Conservation (phyloP, 192 early-diverging fungal species). For the Gigaspora rosea region DNA sequence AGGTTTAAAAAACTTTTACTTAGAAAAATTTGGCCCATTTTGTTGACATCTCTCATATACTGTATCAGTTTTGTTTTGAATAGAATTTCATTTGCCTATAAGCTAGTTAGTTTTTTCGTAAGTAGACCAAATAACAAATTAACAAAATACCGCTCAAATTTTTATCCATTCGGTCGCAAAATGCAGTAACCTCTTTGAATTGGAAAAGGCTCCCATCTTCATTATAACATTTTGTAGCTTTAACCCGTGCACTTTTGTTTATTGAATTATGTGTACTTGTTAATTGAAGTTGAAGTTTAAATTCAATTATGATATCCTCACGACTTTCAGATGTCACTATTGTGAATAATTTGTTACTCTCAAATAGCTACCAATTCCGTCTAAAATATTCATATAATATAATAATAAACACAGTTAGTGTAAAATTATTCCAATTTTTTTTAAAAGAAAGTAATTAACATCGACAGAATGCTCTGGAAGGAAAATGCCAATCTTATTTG, state of each 20-base stretch:
- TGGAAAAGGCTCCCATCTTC: background rate
- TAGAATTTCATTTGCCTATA: constrained; percentile 12
- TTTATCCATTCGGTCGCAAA: constrained; percentile 26
- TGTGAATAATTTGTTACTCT: background rate
- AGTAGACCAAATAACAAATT: constrained; percentile 21
- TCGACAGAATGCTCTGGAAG: background rate
- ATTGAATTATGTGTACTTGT: constrained; percentile 22
- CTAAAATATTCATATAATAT: background rate
- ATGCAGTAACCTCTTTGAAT: constrained; percentile 9
- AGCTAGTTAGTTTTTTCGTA: constrained; percentile 23
- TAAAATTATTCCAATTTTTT: too few species aligned
- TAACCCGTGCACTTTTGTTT: background rate
- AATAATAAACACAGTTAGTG: too few species aligned
- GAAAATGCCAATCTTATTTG: background rate
- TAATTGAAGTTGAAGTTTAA: constrained; percentile 25
- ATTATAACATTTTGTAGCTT: constrained; percentile 25
- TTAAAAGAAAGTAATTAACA: too few species aligned
- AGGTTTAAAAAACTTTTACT: too few species aligned
- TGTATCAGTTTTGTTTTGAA: background rate
- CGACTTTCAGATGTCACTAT: constrained; percentile 10
- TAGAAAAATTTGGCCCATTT: too few species aligned
- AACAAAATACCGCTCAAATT: constrained; percentile 19
- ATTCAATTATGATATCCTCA: constrained; percentile 14
- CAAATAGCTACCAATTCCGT: background rate
- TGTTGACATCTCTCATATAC: too few species aligned